Evolutionary conservation across 2,329 filamentous ascomycete genomes (phyloP), one percentile per base, ranked within the genome.

Genomic region (Cytospora paraplurivora): DNA sequence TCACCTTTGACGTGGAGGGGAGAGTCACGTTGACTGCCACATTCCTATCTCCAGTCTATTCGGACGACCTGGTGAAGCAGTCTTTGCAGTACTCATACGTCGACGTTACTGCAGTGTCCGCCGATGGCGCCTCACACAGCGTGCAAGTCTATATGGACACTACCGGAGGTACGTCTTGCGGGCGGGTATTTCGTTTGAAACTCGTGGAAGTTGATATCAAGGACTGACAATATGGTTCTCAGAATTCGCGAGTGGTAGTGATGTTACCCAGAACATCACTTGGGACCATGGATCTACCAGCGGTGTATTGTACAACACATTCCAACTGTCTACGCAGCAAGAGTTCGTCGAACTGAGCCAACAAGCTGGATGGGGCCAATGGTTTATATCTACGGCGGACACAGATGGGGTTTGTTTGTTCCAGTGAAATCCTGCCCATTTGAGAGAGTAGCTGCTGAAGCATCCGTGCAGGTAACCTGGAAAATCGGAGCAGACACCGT

Each of bases 301-400:
- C 34, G 79, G 78, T 4, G 77, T 91, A 44, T 79, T 81, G 7
- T 91, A 88, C 70, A 89, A 92, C 76, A 82, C 82, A 56, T 84
- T 91, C 63, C 82, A 80, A 67, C 81, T 85, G 52, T 78, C 82
- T 66, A 73, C 79, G 10, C 88, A 94, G 73, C 76, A 84, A 56
- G 76, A 87, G 19, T 88, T 95, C 61, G 83, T 85, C 1, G 92
- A 96, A 72, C 77, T 78, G 13, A 77, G 77, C 49, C 88, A 96
- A 70, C 87, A 89, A 68, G 84, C 91, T 0, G 89, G 92, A 77
- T 96, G 92, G 92, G 92, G 92, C 2, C 87, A 85, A 57, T 85
- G 93, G 77, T 88, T 91, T 74, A 92, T 93, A 74, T 87, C 89
- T 13, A 92, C 85, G 4, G 84, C 86, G 33, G 79, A 82, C 59